A percentile compares a stretch with the other conserved stretches of the same genome.
Conservation (phyloP, 768 basidiomycete species). For the Mrakia frigida region DNA sequence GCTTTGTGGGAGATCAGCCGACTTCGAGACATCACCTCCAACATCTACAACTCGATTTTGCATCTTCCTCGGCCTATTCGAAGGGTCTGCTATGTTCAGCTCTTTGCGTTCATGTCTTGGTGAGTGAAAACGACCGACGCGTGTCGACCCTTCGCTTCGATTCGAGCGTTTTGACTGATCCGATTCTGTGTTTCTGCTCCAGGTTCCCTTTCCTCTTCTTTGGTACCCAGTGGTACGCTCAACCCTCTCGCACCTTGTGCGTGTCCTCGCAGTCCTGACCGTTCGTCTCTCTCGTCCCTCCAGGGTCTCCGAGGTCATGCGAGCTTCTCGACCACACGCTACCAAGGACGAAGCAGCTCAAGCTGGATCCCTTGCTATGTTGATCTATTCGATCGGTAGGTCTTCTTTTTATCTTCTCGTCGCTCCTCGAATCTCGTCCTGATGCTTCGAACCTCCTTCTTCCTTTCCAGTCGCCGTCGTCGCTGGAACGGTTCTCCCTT, state of each 20-base stretch:
- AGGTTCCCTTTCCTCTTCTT: constrained; percentile 97
- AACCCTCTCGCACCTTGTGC: not conserved
- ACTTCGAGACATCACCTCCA: constrained; percentile 61
- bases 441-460: constrained; percentile 9
- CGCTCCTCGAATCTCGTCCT: not conserved
- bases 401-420: constrained; percentile 22
- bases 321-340: constrained; percentile 55
- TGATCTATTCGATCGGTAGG: constrained; percentile 81
- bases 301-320: constrained; percentile 82
- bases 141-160: not conserved
- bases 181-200: not conserved
- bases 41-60: constrained; percentile 66
- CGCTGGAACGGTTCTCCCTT: constrained; percentile 74
- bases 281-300: too few species aligned
- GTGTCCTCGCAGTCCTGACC: not conserved
- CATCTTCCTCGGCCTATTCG: constrained; percentile 77
- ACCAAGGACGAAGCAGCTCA: constrained; percentile 70
- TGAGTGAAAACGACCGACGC: not conserved
- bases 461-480: constrained; percentile 70
- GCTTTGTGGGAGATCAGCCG: not conserved
- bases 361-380: constrained; percentile 79
- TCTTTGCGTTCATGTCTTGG: constrained; percentile 96
- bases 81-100: constrained; percentile 84
- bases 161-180: not conserved
- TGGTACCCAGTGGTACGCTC: constrained; percentile 67